Conservation (phyloP, 2,329 filamentous ascomycete genomes). For the Colletotrichum tamarilloi region DNA sequence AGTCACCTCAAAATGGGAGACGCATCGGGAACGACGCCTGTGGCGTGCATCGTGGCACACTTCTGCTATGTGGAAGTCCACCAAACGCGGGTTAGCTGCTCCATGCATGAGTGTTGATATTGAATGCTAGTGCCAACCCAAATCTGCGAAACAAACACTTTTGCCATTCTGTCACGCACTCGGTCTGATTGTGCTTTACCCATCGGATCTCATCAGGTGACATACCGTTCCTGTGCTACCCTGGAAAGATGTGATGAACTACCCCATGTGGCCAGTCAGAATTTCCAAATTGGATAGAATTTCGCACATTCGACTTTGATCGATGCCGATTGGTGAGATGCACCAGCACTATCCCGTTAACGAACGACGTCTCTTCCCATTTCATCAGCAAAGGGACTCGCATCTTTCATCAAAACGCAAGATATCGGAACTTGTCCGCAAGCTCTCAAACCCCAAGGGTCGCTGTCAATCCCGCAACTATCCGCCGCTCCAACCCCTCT, state of each 20-base stretch:
- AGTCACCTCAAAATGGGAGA: neutral
- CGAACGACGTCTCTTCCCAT: neutral
- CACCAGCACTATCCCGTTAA: neutral
- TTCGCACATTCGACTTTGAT: neutral
- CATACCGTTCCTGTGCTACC: neutral
- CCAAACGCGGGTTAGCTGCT: neutral
- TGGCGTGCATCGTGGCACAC: neutral
- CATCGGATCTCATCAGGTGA: neutral
- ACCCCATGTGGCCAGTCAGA: neutral
- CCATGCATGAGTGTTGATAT: neutral
- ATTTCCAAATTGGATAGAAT: neutral
- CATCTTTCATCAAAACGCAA: neutral
- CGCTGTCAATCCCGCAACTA: neutral
- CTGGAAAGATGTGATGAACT: neutral
- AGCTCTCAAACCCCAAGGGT: neutral
- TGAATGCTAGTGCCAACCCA: neutral
- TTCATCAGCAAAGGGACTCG: neutral
- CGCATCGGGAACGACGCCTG: neutral
- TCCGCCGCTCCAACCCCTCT: slow-evolving; percentile 1
- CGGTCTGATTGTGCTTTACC: neutral
- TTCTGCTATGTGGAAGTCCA: neutral
- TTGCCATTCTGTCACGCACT: neutral
- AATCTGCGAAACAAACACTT: neutral
- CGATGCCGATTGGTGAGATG: neutral
- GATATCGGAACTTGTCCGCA: neutral